Evolutionary conservation across 108 stramenopile genomes (phyloP), one percentile per base, ranked within the genome.

Genomic region (Nitzschia putrida): DNA sequence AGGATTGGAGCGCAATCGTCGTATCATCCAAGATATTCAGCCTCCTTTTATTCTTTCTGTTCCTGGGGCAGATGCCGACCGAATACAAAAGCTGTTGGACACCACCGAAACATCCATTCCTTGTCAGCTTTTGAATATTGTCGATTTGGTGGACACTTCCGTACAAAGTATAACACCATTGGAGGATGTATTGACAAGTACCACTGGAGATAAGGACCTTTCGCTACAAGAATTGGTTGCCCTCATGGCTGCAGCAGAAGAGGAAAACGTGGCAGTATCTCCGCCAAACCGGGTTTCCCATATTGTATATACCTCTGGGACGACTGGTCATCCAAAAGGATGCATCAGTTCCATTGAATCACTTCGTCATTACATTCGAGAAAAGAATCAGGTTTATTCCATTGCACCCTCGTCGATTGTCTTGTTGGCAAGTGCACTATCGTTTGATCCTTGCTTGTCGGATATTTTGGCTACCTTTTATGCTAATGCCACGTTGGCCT

Each of bases 291-390:
- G 65, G 29, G 29, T 88, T 34, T 91, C 90, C 3, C 93, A 94
- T 57, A 80, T 91, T 42, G 95, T 96, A 8, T 99, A 96, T 75
- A 99, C 98, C 0, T 93, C 91, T 18, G 98, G 98, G 7, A 97
- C 97, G 16, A 97, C 97, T 10, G 98, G 98, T 8, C 61, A 52
- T 21, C 97, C 98, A 45, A 99, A 99, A 82, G 98, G 97, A 25
- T 94, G 90, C 56, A 45, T 85, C 7, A 86, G 87, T 8, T 94
- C 93, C 22, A 69, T 85, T 1, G 51, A 68, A 22, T 84, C 93
- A 1, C 53, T 94, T 43, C 69, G 66, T 18, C 54, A 82, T 53
- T 94, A 94, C 65, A 52, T 94, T 21, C 51, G 67, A 16, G 83
- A 57, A 25, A 94, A 94, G 69, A 91, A 91, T 61, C 18, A 58